Evolutionary conservation across 345 rosid species (phyloP).

Genomic region (Eutrema yunnanense): DNA sequence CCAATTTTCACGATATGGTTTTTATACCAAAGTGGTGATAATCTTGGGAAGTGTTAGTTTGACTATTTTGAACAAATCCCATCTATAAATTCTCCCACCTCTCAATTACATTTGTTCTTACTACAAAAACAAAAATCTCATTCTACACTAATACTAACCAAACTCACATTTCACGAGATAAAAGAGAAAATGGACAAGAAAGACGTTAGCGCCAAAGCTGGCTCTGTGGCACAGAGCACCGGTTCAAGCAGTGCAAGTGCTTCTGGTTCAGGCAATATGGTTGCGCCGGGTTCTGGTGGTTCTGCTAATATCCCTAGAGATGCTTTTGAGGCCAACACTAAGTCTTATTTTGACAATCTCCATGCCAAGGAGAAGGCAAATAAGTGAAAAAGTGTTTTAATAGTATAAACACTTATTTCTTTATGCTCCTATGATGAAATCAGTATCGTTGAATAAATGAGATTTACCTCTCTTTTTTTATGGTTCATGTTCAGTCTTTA

Average conservation of each 20-base stretch:
- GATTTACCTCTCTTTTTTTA: not conserved
- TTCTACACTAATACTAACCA: not conserved
- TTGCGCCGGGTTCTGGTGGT: conserved; percentile 12
- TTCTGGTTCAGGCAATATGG: conserved; percentile 3
- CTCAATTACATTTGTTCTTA: not conserved
- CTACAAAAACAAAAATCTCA: not conserved
- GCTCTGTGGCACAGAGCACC: not conserved
- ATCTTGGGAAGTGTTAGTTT: not conserved
- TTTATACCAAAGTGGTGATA: not conserved
- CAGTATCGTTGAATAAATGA: not conserved
- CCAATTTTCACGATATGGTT: too few relatives aligned
- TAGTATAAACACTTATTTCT: not conserved
- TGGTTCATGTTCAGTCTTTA: not conserved
- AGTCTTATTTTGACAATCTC: conserved; percentile 10
- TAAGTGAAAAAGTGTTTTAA: not conserved
- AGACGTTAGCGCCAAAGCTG: not conserved
- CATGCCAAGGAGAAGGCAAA: conserved; percentile 2
- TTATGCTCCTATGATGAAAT: not conserved
- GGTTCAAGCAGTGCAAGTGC: not conserved
- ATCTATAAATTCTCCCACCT: not conserved
- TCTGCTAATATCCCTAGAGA: not conserved
- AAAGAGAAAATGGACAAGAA: conserved; percentile 9
- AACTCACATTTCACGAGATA: not conserved
- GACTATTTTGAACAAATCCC: not conserved
- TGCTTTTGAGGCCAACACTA: conserved; percentile 2